A percentile compares a stretch with the other conserved stretches of the same genome.
Evolutionary conservation across 768 basidiomycete genomes (phyloP).

Genomic region (Fibroporia radiculosa): DNA sequence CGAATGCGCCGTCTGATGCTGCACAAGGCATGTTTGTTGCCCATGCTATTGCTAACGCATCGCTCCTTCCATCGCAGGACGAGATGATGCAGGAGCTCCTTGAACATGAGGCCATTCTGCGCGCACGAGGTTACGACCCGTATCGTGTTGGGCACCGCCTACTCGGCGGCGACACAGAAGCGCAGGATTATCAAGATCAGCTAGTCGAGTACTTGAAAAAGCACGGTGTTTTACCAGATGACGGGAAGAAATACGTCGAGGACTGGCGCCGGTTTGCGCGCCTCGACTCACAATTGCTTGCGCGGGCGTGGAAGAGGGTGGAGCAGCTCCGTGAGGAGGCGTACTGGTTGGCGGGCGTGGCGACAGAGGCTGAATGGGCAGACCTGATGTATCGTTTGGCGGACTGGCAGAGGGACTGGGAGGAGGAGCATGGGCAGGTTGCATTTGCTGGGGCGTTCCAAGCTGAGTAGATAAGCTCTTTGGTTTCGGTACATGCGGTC

Average conservation of each 20-base stretch:
- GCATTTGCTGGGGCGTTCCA: no score
- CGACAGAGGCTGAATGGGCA: conserved; percentile 45
- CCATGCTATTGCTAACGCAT: conserved; percentile 35
- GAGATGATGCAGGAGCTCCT: conserved; percentile 34
- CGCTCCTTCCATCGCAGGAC: conserved; percentile 32
- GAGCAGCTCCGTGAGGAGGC: conserved; percentile 25
- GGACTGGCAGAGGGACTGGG: conserved; percentile 48
- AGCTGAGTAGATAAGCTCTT: no score
- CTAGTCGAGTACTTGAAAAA: conserved; percentile 23
- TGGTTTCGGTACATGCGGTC: no score
- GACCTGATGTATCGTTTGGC: conserved; percentile 39
- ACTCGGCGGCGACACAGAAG: conserved; percentile 19
- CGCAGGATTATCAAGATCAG: conserved; percentile 26
- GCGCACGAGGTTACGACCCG: conserved; percentile 39
- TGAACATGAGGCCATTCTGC: conserved; percentile 30
- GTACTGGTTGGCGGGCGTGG: conserved; percentile 42
- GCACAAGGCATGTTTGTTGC: conserved; percentile 44
- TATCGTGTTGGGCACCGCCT: conserved; percentile 41
- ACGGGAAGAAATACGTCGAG: conserved; percentile 42
- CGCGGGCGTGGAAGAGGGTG: conserved; percentile 37
- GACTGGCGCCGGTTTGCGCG: conserved; percentile 36
- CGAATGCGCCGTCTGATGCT: conserved; percentile 40
- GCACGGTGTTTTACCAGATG: conserved; percentile 28
- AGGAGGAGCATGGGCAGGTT: conserved; percentile 22
- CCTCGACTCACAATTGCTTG: conserved; percentile 26